These are phyloP conservation scores for Fonsecaea erecta DNA, from an alignment of 2,329 filamentous ascomycete species.

Conservation along the genomic window DNA sequence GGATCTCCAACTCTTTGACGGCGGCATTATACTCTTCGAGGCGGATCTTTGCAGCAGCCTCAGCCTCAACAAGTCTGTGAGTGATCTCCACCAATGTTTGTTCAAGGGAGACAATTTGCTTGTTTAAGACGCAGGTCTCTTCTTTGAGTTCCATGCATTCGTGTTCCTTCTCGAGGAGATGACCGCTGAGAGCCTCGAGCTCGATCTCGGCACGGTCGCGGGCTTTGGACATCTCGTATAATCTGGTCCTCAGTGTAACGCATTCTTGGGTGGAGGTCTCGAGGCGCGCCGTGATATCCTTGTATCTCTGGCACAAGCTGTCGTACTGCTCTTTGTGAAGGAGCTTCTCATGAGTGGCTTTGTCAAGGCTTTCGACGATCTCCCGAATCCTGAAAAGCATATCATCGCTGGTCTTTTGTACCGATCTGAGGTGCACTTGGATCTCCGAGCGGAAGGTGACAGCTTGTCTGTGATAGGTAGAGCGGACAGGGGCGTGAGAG, in stretches of 20 bases:
- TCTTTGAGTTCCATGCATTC: not conserved
- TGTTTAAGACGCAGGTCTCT: not conserved
- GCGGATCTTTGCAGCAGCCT: not conserved
- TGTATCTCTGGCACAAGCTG: not conserved
- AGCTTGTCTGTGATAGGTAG: not conserved
- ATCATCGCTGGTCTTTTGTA: not conserved
- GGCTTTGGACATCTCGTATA: not conserved
- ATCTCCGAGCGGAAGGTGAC: not conserved
- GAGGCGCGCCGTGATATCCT: not conserved
- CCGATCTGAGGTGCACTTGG: not conserved
- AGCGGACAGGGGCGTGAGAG: not conserved
- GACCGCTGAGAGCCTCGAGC: not conserved
- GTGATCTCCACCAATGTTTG: not conserved
- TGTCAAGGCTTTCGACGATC: slow-evolving; percentile 2
- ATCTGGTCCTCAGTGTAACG: not conserved
- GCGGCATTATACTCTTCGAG: not conserved
- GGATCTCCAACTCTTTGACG: not conserved
- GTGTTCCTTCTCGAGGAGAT: not conserved
- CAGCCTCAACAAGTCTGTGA: not conserved
- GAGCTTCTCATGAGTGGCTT: not conserved
- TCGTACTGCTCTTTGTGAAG: not conserved
- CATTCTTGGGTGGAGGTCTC: not conserved
- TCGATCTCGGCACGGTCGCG: not conserved
- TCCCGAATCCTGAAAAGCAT: not conserved
- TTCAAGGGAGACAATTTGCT: not conserved